Evolutionary conservation across 2,329 filamentous ascomycete species (phyloP), one percentile per base, ranked within the genome.

Genomic region (Diatrype stigma): DNA sequence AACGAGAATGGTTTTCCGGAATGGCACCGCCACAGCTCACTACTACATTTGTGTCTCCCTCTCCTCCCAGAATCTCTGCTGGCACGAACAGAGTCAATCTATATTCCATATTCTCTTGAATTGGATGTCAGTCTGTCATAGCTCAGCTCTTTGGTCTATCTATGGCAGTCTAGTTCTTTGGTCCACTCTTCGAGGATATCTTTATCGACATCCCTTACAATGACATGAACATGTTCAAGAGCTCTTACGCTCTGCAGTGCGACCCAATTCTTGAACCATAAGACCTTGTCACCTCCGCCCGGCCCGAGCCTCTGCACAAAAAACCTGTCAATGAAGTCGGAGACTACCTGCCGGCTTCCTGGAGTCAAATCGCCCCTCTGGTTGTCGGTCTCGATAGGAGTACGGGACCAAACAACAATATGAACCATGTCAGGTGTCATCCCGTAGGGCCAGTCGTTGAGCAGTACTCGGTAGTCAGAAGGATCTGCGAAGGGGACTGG

Each of bases 241-340:
- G 88, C 81, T 61, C 92, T 83, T 40, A 96, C 87, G 61, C 89
- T 95, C 74, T 96, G 95, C 65, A 96, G 72, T 23, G 85, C 84
- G 53, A 84, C 85, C 91, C 91, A 96, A 62, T 96, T 96, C 78
- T 93, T 95, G 73, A 96, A 96, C 90, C 91, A 97, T 54, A 91
- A 67, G 42, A 86, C 81, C 46, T 71, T 73, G 6, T 76, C 70
- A 51, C 71, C 69, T n/a, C 76, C 78, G 3, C 68, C 72, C 0
- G 69, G 66, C 0, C 76, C 78, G 12, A 89, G 70, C 28, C 69
- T 71, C n/a, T 79, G 73, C 32, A 80, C 73, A 65, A 96, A 96
- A 16, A 79, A 86, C 55, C 73, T 76, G 57, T 81, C 70, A 30
- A 96, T 85, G 66, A 89, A 96, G 10, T 76, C 74, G 45, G 83